Evolutionary conservation across 768 basidiomycete genomes (phyloP), one percentile per base, ranked within the genome.

Genomic region (Russula virescens): DNA sequence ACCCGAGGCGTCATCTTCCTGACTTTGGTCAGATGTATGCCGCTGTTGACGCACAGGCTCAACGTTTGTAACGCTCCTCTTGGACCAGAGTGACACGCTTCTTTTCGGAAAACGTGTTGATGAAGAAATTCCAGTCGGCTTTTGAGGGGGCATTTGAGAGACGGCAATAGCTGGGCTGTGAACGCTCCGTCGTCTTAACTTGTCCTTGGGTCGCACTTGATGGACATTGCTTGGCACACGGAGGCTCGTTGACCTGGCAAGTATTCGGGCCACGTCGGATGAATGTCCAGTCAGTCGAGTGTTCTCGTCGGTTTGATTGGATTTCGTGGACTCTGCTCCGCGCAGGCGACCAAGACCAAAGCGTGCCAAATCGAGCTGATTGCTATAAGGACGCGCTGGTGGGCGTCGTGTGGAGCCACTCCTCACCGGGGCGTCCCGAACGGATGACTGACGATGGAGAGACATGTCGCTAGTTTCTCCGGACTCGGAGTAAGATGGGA

Each of bases 31-130:
- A 2, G 26, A 28, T 10, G 28, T 16, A 25, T 31, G 10, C 8
- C 16, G 55, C 19, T 35, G 46, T 9, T 50, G 60, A 42, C 14
- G 31, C 6, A n/a, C 18, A 50, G 19, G 3, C 13, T 50, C 55
- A 8, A 34, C 67, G n/a, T 58, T 62, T 19, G 49, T 34, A 6
- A 31, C 42, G 42, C 25, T 55, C 51, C 62, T 63, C 62, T 57
- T 68, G n/a, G 61, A 18, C 71, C 69, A 73, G 28, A 75, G 52
- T 18, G 77, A 77, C 46, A 47, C 69, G 46, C 72, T 74, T 50
- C 73, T 72, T 61, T 67, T 72, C 43, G 74, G 51, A 31, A 50
- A 26, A 43, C 34, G 40, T 10, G 38, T 49, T 4, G 63, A 34
- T 2, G 31, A 49, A 21, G 38, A 55, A 26, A 31, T 35, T 4